Percentiles rank a stretch among this genome's conserved stretches.
Conservation (phyloP, 805 yeast genomes). For the Kodamaea lidongshanica region DNA sequence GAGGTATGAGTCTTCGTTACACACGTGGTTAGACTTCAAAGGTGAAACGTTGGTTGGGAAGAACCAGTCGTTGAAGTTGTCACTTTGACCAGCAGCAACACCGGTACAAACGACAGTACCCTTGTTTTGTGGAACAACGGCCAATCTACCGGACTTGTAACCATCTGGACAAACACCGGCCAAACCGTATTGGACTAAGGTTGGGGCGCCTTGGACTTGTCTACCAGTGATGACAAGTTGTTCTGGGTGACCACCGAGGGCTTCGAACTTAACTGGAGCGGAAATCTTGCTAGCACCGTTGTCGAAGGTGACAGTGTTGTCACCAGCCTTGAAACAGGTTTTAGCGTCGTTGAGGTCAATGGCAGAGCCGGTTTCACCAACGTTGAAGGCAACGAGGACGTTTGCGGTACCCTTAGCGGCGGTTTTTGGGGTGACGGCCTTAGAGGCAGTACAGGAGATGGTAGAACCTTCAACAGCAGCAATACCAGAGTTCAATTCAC, state of each 20-base stretch:
- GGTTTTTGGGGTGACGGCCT: conserved; percentile 9
- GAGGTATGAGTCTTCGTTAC: not conserved
- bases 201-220: conserved; percentile 1
- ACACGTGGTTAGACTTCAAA: not conserved
- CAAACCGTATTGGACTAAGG: not conserved
- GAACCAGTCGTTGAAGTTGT: conserved; percentile 16
- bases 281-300: conserved; percentile 6
- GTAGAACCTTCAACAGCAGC: conserved; percentile 1
- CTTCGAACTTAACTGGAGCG: not conserved
- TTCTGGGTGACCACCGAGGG: not conserved
- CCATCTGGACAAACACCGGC: conserved; percentile 2
- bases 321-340: conserved; percentile 4
- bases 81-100: conserved; percentile 14
- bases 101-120: conserved; percentile 12
- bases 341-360: conserved; percentile 7
- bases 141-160: conserved; percentile 1
- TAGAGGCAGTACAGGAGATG: conserved; percentile 14
- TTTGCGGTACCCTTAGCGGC: conserved; percentile 14
- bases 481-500: conserved; percentile 5
- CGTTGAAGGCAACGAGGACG: conserved; percentile 12
- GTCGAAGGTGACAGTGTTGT: conserved; percentile 12
- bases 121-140: conserved; percentile 1
- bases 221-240: too few species aligned
- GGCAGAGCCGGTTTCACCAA: conserved; percentile 12
- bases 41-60: not conserved